Base-by-base conservation (phyloP, 2,329 filamentous ascomycete genomes). In the Zymoseptoria tritici region DNA sequence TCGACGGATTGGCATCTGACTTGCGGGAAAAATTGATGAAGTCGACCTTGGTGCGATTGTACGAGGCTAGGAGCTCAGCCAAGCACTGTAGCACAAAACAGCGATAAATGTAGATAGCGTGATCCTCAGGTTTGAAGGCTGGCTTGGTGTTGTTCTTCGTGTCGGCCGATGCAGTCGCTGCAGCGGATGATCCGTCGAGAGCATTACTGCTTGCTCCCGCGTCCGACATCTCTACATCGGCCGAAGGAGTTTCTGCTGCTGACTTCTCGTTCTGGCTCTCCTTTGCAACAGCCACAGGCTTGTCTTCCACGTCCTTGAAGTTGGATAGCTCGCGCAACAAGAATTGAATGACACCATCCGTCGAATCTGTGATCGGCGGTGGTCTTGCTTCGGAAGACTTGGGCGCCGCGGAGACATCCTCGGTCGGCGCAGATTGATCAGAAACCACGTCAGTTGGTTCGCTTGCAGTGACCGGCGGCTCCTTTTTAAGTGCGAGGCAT, bases 1-100 rank as follows among this genome's bases (percentile, higher is more conserved):
- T 97, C 57, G 85, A 86, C 9, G 87, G 87, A 67, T 90, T 87
- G 52, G 91, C 83, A 53, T 93, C 90, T 6, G 90, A 88, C 71
- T 92, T 96, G 62, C 93, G 87, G 66, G 95, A 97, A 78, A 97
- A 99, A 74, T 97, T 97, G 79, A 99, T 97, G 72, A 99, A 97
- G 72, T 99, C 95, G 51, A 99, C 85, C 80, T 99, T 99, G 8
- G 91, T 90, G 57, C 91, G 86, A 67, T 91, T 96, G 77, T 97
- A 99, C 70, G 89, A 95, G 59, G 89, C 86, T 13, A 99, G 80
- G 13, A 99, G 83, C 74, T 99, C 94, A 0, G 91, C 87, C 49
- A 99, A 79, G 70, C 92, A 96, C 71, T 94, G 91, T 31, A 99
- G 82, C 56, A 99, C 79, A 78, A 97, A 97, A 77, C 93, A 97